Base-by-base conservation (phyloP, 169 alveolate species). In the Cytauxzoon felis region DNA sequence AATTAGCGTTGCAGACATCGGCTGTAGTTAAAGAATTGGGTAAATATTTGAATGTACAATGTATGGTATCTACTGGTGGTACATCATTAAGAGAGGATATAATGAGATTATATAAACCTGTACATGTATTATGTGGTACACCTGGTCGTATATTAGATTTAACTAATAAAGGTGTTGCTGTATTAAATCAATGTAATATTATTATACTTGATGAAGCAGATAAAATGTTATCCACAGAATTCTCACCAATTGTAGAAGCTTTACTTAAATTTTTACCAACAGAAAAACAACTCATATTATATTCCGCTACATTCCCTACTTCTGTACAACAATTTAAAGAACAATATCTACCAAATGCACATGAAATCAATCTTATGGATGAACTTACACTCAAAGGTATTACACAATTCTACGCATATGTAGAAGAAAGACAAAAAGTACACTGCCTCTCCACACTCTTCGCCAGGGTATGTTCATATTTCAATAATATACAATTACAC, bases 41-140 rank as follows among this genome's bases (percentile, higher is more conserved):
- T n/a, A 95, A 95, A 76, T 95, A 95, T 76, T 88, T 94, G 89
- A 88, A 94, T 73, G 97, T 95, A 9, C 98, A 96, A 84, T 94
- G 98, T 81, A 96, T 97, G 99, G 99, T 96, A 11, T 91, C 98
- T 27, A 95, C 99, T 0, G 99, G 99, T 38, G 99, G 99, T 34
- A 96, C 99, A 8, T 90, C 95, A 60, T 83, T 97, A 41, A 85
- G 97, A 38, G 98, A 97, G 54, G 99, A 97, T 78, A 95, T 95
- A 45, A 91, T 93, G 87, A 91, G 99, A 40, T 73, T 97, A 47
- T 92, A 94, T 80, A 90, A 93, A 68, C 93, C 94, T 33, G 99
- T 95, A 19, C 99, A 96, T 76, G 92, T 96, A 1, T 87, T 97
- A n/a, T 97, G 96, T 18, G 99, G 99, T n/a, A 98, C 99, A 4